phyloP scores from a whole-genome alignment of 129 eudicot species.

The Flaveria robusta region DNA sequence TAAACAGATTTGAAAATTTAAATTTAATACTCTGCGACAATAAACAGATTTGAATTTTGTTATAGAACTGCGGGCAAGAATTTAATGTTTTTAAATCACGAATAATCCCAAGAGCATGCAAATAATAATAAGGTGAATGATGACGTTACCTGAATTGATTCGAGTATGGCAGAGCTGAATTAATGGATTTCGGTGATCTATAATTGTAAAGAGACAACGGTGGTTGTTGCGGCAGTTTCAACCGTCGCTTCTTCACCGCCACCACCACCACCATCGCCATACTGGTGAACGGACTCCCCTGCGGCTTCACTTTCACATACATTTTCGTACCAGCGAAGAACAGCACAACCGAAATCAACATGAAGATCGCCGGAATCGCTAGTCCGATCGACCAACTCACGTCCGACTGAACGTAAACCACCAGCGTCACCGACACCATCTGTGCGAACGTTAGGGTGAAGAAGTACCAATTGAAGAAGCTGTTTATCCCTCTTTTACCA shows the following conservation, averaged over 20 bases:
- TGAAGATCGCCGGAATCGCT: constrained; percentile 63
- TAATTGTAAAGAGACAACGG: constrained; percentile 42
- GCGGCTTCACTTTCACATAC: constrained; percentile 71
- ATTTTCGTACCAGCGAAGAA: constrained; percentile 65
- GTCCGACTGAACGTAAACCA: constrained; percentile 67
- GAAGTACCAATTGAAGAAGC: constrained; percentile 76
- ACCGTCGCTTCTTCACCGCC: constrained; percentile 55
- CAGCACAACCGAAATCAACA: constrained; percentile 57
- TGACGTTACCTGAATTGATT: constrained; percentile 54
- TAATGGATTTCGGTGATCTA: constrained; percentile 49
- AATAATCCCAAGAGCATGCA: neutral
- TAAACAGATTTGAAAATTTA: too few species aligned
- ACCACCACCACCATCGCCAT: constrained; percentile 52
- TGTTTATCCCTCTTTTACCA: constrained; percentile 68
- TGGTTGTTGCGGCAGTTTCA: constrained; percentile 46
- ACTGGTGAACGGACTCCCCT: constrained; percentile 73
- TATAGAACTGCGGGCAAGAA: constrained; percentile 20
- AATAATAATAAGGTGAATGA: neutral
- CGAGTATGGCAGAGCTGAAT: constrained; percentile 48
- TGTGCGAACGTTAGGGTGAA: constrained; percentile 71
- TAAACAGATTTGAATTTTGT: neutral
- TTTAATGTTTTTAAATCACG: neutral
- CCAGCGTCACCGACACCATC: constrained; percentile 64
- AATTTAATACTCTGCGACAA: neutral
- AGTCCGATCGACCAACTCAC: constrained; percentile 74